Base-by-base conservation (phyloP, 352 stramenopile genomes). In the Aphanomyces invadans region DNA sequence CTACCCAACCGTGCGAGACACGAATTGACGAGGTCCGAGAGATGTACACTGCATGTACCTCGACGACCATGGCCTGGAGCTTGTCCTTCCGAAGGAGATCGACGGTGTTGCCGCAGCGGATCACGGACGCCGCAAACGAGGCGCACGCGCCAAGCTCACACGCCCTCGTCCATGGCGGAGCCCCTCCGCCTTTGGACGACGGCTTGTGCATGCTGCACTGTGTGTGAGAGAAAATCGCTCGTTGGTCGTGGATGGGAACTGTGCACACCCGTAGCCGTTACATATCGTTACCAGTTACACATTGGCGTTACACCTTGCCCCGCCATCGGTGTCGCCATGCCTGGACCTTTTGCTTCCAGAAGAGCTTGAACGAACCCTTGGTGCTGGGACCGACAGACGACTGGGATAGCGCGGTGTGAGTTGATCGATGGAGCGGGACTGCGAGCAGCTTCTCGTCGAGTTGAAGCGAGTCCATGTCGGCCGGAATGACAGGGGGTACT, bases 11-110 rank as follows among this genome's bases (percentile, higher is more conserved):
- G n/a, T n/a, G n/a, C n/a, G n/a, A n/a, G n/a, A n/a, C n/a, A n/a
- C n/a, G n/a, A n/a, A n/a, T n/a, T n/a, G n/a, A n/a, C n/a, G n/a
- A n/a, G n/a, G n/a, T n/a, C n/a, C n/a, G n/a, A n/a, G n/a, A n/a
- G n/a, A n/a, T n/a, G n/a, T n/a, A n/a, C n/a, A n/a, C n/a, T n/a
- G n/a, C n/a, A n/a, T n/a, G 36, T 57, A 57, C 49, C 49, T 57
- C 49, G 49, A 57, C 49, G 4, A 57, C 49, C 49, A 57, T 57
- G 25, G 25, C 49, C 29, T 57, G 49, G 4, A 57, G 25, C 49
- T 9, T 29, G 7, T 57, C 49, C 29, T 57, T 57, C 25, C 23
- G 49, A 4, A 57, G 25, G 7, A 57, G 5, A 12, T 57, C 49
- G 49, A 2, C 23, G 49, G 21, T 21, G 29, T 38, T 32, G 5